A percentile compares a stretch with the other conserved stretches of the same genome.
Conservation (phyloP, 495 filamentous ascomycete species). For the Hamigera avellanea region DNA sequence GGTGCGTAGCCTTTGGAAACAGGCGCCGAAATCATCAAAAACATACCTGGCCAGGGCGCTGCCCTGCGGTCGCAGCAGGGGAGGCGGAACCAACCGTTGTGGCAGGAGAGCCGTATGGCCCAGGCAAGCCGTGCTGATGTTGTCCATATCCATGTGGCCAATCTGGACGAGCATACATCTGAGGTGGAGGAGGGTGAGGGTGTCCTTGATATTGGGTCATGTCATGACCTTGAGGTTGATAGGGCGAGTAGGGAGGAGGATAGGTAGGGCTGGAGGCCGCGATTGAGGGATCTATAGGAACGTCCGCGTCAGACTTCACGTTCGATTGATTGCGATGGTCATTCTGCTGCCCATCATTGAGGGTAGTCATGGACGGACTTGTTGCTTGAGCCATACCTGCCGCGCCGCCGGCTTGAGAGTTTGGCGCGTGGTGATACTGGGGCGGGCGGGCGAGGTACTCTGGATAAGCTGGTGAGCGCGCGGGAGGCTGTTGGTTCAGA, state of each 20-base stretch:
- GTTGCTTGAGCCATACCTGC: conserved; percentile 94
- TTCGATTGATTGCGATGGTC: conserved; percentile 50
- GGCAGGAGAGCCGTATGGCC: conserved; percentile 49
- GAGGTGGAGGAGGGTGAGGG: conserved; percentile 41
- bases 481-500: conserved; percentile 57
- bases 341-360: conserved; percentile 62
- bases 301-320: conserved; percentile 85
- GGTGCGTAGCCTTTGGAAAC: too few species aligned
- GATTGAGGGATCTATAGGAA: conserved; percentile 98
- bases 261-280: conserved; percentile 88
- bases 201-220: conserved; percentile 59
- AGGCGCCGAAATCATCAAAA: conserved; percentile 24
- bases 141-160: conserved; percentile 67
- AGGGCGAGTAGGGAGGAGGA: conserved; percentile 73
- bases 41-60: conserved; percentile 65
- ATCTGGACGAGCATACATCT: conserved; percentile 71
- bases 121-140: conserved; percentile 50
- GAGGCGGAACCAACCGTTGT: conserved; percentile 47
- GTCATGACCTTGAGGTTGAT: conserved; percentile 68
- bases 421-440: conserved; percentile 57
- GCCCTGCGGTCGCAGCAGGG: conserved; percentile 46
- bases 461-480: conserved; percentile 68
- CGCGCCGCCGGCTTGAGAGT: conserved; percentile 61
- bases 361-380: conserved; percentile 86
- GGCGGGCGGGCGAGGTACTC: conserved; percentile 57